Percentiles rank a stretch among this genome's conserved stretches.
phyloP scores from a whole-genome alignment of 805 yeast species.

The Blastobotrys chiropterorum region DNA sequence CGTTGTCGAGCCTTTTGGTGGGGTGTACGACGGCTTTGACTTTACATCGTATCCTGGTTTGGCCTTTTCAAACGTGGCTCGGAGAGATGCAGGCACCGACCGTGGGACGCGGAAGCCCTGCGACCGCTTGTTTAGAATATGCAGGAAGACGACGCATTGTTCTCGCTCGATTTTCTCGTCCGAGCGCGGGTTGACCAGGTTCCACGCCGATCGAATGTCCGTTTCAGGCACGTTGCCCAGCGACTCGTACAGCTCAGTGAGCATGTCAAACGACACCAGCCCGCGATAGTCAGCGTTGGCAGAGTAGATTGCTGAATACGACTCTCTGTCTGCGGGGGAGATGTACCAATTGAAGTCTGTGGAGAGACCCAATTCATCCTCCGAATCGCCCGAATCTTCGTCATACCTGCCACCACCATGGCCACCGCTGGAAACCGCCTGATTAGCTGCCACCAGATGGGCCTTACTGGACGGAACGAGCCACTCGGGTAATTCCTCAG shows the following conservation, averaged over 20 bases:
- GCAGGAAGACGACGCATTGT: conserved; percentile 83
- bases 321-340: conserved; percentile 74
- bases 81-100: conserved; percentile 86
- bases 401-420: conserved; percentile 6
- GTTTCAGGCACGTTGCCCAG: conserved; percentile 68
- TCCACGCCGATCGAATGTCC: conserved; percentile 90
- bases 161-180: conserved; percentile 87
- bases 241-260: conserved; percentile 62
- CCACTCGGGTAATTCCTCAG: conserved; percentile 80
- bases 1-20: conserved; percentile 16
- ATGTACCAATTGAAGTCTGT: conserved; percentile 94
- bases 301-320: conserved; percentile 73
- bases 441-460: conserved; percentile 78
- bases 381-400: conserved; percentile 39
- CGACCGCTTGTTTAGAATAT: conserved; percentile 84
- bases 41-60: conserved; percentile 53
- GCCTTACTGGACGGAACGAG: conserved; percentile 84
- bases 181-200: conserved; percentile 84
- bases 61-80: conserved; percentile 88
- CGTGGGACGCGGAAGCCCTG: conserved; percentile 81
- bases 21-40: conserved; percentile 42
- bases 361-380: conserved; percentile 57
- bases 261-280: conserved; percentile 65
- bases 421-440: conserved; percentile 37
- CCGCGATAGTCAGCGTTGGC: conserved; percentile 75